Percentiles rank a stretch among this genome's conserved stretches.
Evolutionary conservation across 2,329 filamentous ascomycete species (phyloP).

Genomic region (Alternaria hordeiaustralica): DNA sequence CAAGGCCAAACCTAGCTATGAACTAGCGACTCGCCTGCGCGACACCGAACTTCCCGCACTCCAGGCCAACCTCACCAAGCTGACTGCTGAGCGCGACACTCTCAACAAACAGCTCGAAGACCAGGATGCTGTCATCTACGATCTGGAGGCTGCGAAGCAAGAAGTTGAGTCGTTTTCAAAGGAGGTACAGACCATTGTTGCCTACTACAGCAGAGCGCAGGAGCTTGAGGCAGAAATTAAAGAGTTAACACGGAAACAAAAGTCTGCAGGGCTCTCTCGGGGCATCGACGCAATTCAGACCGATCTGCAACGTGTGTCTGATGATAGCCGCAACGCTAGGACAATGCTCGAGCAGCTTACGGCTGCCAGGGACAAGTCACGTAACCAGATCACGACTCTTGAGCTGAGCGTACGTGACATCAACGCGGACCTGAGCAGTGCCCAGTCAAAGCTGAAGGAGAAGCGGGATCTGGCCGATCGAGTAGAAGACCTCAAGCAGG

Average conservation of each 20-base stretch:
- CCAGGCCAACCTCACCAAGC: slow-evolving; percentile 66
- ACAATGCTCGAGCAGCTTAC: slow-evolving; percentile 69
- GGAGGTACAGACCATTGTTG: slow-evolving; percentile 76
- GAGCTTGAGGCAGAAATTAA: slow-evolving; percentile 76
- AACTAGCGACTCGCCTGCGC: slow-evolving; percentile 74
- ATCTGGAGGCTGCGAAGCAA: slow-evolving; percentile 68
- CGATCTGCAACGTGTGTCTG: slow-evolving; percentile 70
- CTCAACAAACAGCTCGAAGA: slow-evolving; percentile 58
- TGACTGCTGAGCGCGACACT: slow-evolving; percentile 49
- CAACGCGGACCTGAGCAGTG: slow-evolving; percentile 72
- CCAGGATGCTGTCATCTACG: slow-evolving; percentile 71
- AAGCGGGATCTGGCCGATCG: slow-evolving; percentile 74
- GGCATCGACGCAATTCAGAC: slow-evolving; percentile 86
- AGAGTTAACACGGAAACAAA: slow-evolving; percentile 77
- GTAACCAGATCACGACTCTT: slow-evolving; percentile 70
- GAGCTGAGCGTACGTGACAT: slow-evolving; percentile 81
- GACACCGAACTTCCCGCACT: slow-evolving; percentile 72
- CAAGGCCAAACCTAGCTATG: slow-evolving; percentile 65
- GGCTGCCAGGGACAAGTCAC: slow-evolving; percentile 73
- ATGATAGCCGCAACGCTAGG: slow-evolving; percentile 71
- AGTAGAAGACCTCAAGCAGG: slow-evolving; percentile 74
- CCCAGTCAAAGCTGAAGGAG: slow-evolving; percentile 78
- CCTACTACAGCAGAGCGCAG: slow-evolving; percentile 73
- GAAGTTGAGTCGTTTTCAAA: slow-evolving; percentile 79
- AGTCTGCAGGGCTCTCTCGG: slow-evolving; percentile 67